A percentile compares a stretch with the other conserved stretches of the same genome.
Evolutionary conservation across 805 yeast species (phyloP).

Genomic region (Yarrowia sp.): DNA sequence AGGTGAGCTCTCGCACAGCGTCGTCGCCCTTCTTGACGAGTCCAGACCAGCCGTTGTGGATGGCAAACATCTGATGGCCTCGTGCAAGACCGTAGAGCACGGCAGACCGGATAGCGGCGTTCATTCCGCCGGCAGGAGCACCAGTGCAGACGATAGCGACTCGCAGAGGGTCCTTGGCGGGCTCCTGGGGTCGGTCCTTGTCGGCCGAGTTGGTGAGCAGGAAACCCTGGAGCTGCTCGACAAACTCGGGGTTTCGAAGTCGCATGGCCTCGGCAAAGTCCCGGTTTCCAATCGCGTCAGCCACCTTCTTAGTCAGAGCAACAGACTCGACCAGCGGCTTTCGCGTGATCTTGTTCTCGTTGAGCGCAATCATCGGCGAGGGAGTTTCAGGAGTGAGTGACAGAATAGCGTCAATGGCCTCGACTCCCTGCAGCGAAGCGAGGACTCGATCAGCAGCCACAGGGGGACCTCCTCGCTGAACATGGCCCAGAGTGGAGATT

Average conservation of each 20-base stretch:
- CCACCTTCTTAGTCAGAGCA: conserved; percentile 83
- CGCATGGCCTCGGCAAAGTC: conserved; percentile 88
- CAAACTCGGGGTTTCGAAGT: conserved; percentile 85
- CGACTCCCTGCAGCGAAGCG: conserved; percentile 97
- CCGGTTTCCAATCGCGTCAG: conserved; percentile 77
- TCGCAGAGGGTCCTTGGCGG: conserved; percentile 59
- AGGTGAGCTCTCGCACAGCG: conserved; percentile 71
- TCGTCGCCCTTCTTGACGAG: conserved; percentile 77
- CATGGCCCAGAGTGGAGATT: conserved; percentile 95
- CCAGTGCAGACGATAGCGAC: conserved; percentile 92
- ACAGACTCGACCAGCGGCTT: conserved; percentile 91
- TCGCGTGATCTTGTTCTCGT: conserved; percentile 85
- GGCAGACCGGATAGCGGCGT: conserved; percentile 90
- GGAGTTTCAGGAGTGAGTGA: conserved; percentile 89
- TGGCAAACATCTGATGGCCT: conserved; percentile 91
- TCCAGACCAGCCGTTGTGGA: conserved; percentile 93
- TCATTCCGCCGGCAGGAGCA: conserved; percentile 97
- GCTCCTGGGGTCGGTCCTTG: conserved; percentile 60
- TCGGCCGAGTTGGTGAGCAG: conserved; percentile 71
- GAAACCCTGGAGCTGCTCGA: conserved; percentile 78
- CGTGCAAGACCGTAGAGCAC: conserved; percentile 84
- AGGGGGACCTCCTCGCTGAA: conserved; percentile 98
- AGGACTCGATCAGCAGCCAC: conserved; percentile 91
- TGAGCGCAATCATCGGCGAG: conserved; percentile 90
- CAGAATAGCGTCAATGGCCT: conserved; percentile 92